Evolutionary conservation across 2,329 filamentous ascomycete genomes (phyloP), one percentile per base, ranked within the genome.

Genomic region (Fusarium tricinctum): DNA sequence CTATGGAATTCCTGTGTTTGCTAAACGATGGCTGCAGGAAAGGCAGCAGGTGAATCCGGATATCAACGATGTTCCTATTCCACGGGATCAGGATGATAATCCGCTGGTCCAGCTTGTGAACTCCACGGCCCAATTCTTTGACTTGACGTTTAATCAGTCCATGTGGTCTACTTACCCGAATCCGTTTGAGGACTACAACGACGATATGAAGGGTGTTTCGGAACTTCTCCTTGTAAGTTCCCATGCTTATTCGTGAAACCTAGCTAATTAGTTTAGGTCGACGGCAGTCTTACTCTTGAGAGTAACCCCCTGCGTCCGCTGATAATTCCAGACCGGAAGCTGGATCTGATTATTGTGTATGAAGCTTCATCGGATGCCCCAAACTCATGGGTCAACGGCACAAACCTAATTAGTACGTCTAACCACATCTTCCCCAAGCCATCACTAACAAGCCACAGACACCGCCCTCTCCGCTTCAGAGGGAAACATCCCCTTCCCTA

Each of bases 151-250:
- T 33, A 74, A 76, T n/a, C 58, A 76, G 40, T 75, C 75, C 2
- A n/a, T 76, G 10, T 78, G 76, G 70, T 62, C 73, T 7, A 73
- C 63, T 0, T 71, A 72, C n/a, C 77, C 77, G 1, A 79, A 78
- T 17, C 76, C 77, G 0, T 79, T 79, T 22, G 51, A 69, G 35
- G 54, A 71, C 26, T 75, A 74, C 19, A 76, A 73, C 13, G 46
- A 71, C 1, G 69, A 62, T 12, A 77, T 77, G 74, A 35, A 60
- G 5, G 62, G 57, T 0, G 59, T 75, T 2, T 60, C 68, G 1
- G 73, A 76, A 15, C 66, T 77, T 3, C 59, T 76, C 4, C 42
- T 77, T 6, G 74, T 75, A 55, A 35, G 71, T 63, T 12, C 0
- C 1, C 2, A 1, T 2, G 0, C 6, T 6, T 3, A 1, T 5